These are phyloP conservation scores for Abrus precatorius DNA, from an alignment of 306 rosid species.

Conservation along the genomic window DNA sequence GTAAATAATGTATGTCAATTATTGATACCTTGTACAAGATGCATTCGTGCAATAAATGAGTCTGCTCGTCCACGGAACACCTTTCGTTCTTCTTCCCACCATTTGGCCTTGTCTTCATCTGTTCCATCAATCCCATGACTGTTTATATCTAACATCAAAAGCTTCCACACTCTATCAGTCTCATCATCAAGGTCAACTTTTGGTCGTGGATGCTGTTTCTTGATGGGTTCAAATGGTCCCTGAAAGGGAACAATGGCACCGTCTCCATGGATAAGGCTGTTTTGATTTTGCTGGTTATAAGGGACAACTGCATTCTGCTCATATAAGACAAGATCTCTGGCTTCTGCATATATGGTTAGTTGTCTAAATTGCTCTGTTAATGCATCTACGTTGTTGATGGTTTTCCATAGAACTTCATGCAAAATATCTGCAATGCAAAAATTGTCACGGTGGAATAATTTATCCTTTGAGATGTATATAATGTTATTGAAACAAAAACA, in stretches of 20 bases:
- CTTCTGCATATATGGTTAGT: conserved; percentile 69
- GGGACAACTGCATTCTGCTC: conserved; percentile 62
- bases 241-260: conserved; percentile 67
- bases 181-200: conserved; percentile 95
- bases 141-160: conserved; percentile 84
- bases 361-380: conserved; percentile 63
- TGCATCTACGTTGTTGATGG: conserved; percentile 52
- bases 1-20: conserved; percentile 14
- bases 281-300: conserved; percentile 44
- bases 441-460: not conserved
- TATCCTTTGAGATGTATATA: conserved; percentile 34
- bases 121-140: conserved; percentile 93
- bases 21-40: conserved; percentile 95
- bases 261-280: conserved; percentile 56
- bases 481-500: conserved; percentile 24
- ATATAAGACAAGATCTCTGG: conserved; percentile 49
- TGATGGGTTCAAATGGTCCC: conserved; percentile 65
- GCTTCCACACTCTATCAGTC: conserved; percentile 95
- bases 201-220: conserved; percentile 80
- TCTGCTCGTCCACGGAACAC: conserved; percentile 94
- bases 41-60: conserved; percentile 97
- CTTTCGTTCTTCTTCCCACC: conserved; percentile 99
- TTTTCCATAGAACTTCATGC: conserved; percentile 37
- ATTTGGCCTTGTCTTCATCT: conserved; percentile 79
- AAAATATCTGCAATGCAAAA: conserved; percentile 60